Conservation (phyloP, 495 filamentous ascomycete genomes). For the Lophiostoma macrostomum region DNA sequence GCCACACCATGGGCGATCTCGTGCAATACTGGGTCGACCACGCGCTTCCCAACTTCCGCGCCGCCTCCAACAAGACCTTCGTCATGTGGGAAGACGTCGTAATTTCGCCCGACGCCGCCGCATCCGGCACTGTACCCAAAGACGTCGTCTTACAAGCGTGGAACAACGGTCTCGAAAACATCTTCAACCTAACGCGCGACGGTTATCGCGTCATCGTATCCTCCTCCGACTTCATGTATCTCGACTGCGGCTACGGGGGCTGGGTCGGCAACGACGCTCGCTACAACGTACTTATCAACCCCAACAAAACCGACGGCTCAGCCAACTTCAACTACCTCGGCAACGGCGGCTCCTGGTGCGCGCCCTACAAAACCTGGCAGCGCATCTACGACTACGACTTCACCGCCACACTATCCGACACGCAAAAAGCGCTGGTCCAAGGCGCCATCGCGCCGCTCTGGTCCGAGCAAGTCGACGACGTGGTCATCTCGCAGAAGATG, state of each 20-base stretch:
- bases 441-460: constrained; percentile 54
- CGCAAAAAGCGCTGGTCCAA: constrained; percentile 47
- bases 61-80: constrained; percentile 44
- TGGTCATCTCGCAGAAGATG: constrained; percentile 48
- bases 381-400: constrained; percentile 62
- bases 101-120: constrained; percentile 39
- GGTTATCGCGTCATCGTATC: constrained; percentile 58
- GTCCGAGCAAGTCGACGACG: constrained; percentile 56
- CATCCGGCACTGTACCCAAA: constrained; percentile 46
- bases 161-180: constrained; percentile 53
- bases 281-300: constrained; percentile 52
- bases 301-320: constrained; percentile 36
- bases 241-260: constrained; percentile 56
- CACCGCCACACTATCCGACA: constrained; percentile 47
- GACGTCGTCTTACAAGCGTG: constrained; percentile 55
- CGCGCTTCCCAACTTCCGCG: constrained; percentile 53
- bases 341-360: constrained; percentile 56
- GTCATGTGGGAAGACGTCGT: constrained; percentile 59
- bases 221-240: constrained; percentile 54
- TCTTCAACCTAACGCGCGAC: constrained; percentile 49
- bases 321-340: constrained; percentile 56
- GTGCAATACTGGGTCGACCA: constrained; percentile 55
- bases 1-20: constrained; percentile 52
- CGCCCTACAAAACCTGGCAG: constrained; percentile 60
- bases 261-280: constrained; percentile 54